Conservation (phyloP, 1,284 basidiomycete species). For the Phylloboletellus chloephorus region DNA sequence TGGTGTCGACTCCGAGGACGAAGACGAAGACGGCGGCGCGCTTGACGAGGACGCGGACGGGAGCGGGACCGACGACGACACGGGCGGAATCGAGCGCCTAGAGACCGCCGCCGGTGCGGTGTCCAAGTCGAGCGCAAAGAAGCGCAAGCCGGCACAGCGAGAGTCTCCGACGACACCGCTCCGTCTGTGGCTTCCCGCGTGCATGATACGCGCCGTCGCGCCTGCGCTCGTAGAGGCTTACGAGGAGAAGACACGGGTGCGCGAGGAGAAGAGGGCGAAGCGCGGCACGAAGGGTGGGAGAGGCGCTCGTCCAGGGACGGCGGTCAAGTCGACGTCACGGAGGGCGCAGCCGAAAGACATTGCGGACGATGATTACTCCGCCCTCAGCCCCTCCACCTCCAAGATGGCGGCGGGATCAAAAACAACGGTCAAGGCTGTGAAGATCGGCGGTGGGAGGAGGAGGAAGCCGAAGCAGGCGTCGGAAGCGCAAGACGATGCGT, state of each 20-base stretch:
- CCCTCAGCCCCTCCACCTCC: constrained; percentile 5
- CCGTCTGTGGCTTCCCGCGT: constrained; percentile 72
- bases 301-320: constrained; percentile 3
- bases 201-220: constrained; percentile 63
- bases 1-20: constrained; percentile 42
- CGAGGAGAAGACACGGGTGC: constrained; percentile 47
- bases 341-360: not conserved
- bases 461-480: constrained; percentile 23
- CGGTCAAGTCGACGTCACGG: not conserved
- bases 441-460: constrained; percentile 5
- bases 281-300: constrained; percentile 28
- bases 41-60: constrained; percentile 28
- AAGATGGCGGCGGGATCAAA: constrained; percentile 10
- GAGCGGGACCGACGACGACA: constrained; percentile 38
- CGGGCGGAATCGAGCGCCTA: constrained; percentile 25
- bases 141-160: constrained; percentile 34
- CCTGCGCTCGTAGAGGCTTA: constrained; percentile 58
- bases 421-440: constrained; percentile 5
- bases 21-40: constrained; percentile 37
- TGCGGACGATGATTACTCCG: not conserved
- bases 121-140: constrained; percentile 34
- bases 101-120: constrained; percentile 40
- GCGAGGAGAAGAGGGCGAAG: constrained; percentile 45
- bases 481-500: constrained; percentile 29
- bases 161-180: constrained; percentile 45